Base-by-base conservation (phyloP, 306 rosid genomes). In the Trifolium fragiferum region DNA sequence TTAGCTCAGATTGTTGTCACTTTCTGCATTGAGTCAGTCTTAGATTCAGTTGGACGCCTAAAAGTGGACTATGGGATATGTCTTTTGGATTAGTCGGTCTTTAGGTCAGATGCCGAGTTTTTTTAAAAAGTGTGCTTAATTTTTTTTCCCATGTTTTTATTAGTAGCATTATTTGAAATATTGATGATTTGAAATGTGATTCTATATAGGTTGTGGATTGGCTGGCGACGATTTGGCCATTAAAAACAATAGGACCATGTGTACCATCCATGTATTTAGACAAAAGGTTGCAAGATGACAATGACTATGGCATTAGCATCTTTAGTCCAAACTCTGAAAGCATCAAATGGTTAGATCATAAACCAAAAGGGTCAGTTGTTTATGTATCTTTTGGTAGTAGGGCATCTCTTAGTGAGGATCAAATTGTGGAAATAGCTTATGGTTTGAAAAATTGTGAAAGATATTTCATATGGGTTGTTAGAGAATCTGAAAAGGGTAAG, bases 241-340 rank as follows among this genome's bases (percentile, higher is more conserved):
- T 68, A 2, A 68, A 68, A 43, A 47, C 60, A 47, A 30, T 68
- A 27, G 60, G 73, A 68, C 44, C 73, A 68, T 47, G 23, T 16
- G n/a, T 68, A 2, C 73, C 73, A 47, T 68, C 73, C 0, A 68
- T 68, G 60, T 47, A 47, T 8, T 10, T 68, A 18, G 60, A 68
- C 27, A 47, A 47, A n/a, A 68, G 73, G 3, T 8, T 68, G 10
- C 40, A 68, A 68, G 73, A 68, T 47, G 73, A 68, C 20, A 49
- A 47, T 3, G 60, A 68, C 4, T 47, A 68, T 68, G 73, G 60
- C 1, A 16, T 49, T 5, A 68, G 10, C 60, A 47, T 68, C 4
- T 68, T 47, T 25, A 19, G 2, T 68, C 41, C 23, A 49, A 47
- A 68, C n/a, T 15, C n/a, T 8, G 73, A 68, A 47, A 7, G 58